A percentile compares a stretch with the other conserved stretches of the same genome.
phyloP scores from a whole-genome alignment of 345 rosid genomes.

The Syzygium aqueum region DNA sequence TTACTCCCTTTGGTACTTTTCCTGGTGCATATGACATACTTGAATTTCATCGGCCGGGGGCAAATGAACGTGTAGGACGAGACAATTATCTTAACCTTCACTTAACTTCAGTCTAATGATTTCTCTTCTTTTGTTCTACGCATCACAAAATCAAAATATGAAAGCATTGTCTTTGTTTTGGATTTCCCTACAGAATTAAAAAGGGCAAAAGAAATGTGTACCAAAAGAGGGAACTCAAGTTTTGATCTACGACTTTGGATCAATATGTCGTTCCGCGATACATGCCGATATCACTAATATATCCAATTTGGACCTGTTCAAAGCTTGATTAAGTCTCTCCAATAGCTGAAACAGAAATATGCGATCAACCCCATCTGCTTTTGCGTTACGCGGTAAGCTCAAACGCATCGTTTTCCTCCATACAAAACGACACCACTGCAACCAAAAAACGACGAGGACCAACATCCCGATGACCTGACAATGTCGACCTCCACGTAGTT shows the following conservation, averaged over 20 bases:
- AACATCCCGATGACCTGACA: not conserved
- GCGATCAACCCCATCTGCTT: not conserved
- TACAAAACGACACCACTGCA: not conserved
- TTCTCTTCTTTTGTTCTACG: not conserved
- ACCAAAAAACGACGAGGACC: not conserved
- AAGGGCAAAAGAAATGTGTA: not conserved
- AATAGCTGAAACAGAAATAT: not conserved
- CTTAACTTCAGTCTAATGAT: not conserved
- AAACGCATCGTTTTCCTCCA: not conserved
- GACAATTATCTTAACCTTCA: not conserved
- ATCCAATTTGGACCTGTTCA: not conserved
- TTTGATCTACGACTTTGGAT: not conserved
- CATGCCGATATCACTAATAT: not conserved
- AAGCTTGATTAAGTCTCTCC: not conserved
- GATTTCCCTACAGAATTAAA: not conserved
- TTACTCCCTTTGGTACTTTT: not conserved
- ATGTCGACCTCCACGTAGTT: not conserved
- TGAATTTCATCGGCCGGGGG: not conserved
- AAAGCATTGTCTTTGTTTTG: not conserved
- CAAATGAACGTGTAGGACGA: not conserved
- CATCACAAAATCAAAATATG: not conserved
- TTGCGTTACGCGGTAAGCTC: not conserved
- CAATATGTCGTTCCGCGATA: not conserved
- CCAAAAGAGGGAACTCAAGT: not conserved
- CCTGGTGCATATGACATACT: not conserved